Evolutionary conservation across 2,329 filamentous ascomycete genomes (phyloP).

Genomic region (Verruconis gallopava): DNA sequence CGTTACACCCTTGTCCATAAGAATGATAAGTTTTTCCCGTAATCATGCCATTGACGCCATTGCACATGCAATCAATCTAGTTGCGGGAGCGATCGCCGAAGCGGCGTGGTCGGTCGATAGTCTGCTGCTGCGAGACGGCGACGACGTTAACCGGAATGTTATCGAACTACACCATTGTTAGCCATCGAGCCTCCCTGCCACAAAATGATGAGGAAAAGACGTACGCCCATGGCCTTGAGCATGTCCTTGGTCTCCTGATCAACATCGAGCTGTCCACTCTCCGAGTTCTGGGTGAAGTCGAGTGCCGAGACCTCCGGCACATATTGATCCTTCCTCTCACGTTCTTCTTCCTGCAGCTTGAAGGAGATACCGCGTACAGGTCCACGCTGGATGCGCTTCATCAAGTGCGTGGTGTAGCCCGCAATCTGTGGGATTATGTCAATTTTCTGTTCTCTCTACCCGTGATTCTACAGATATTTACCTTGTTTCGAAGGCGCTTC

Average conservation of each 20-base stretch:
- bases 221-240: constrained; percentile 95
- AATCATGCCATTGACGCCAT: constrained; percentile 1
- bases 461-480: constrained; percentile 25
- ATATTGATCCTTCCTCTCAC: constrained; percentile 99
- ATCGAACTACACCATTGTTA: constrained; percentile 59
- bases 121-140: constrained; percentile 77
- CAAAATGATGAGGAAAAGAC: constrained; percentile 30
- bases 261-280: constrained; percentile 87
- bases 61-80: constrained; percentile 11
- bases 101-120: constrained; percentile 66
- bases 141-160: constrained; percentile 94
- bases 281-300: constrained; percentile 90
- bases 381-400: constrained; percentile 99
- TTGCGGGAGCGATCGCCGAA: constrained; percentile 50
- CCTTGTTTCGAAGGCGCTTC: constrained; percentile 99
- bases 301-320: constrained; percentile 97
- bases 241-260: constrained; percentile 98
- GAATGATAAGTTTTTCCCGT: constrained; percentile 4
- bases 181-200: background rate
- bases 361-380: constrained; percentile 99
- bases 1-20: constrained; percentile 22
- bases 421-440: constrained; percentile 53
- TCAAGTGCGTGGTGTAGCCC: constrained; percentile 86
- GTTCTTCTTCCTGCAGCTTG: constrained; percentile 99
- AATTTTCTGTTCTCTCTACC: background rate